Conservation (phyloP, 1,284 basidiomycete genomes). For the Ustilago shanxiensis region DNA sequence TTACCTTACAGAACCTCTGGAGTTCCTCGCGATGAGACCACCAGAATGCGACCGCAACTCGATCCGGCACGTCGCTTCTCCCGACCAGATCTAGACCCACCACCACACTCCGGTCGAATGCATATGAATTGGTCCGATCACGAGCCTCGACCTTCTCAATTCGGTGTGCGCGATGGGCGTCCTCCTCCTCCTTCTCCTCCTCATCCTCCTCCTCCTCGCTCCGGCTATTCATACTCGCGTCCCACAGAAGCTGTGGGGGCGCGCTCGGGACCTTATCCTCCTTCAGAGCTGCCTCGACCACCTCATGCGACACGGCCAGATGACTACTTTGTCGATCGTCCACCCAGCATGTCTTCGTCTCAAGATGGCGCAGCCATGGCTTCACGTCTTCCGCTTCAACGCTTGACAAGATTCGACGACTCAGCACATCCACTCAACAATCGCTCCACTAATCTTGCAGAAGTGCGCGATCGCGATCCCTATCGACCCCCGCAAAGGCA, state of each 20-base stretch:
- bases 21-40: conserved; percentile 16
- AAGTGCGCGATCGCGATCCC: conserved; percentile 29
- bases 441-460: conserved; percentile 5
- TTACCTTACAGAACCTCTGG: conserved; percentile 8
- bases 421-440: conserved; percentile 3
- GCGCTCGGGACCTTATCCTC: conserved; percentile 21
- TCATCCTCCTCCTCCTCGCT: conserved; percentile 9
- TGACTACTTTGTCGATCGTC: conserved; percentile 29
- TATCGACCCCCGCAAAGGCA: conserved; percentile 17
- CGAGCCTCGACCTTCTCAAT: conserved; percentile 6
- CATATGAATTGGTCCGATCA: conserved; percentile 22
- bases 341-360: neutral
- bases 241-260: conserved; percentile 2
- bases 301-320: conserved; percentile 25
- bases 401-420: conserved; percentile 11
- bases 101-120: neutral
- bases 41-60: conserved; percentile 19
- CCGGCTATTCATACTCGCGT: conserved; percentile 10
- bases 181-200: conserved; percentile 12
- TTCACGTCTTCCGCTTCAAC: conserved; percentile 20
- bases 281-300: conserved; percentile 30
- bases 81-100: conserved; percentile 21
- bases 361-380: conserved; percentile 13
- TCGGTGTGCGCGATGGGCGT: conserved; percentile 10
- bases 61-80: conserved; percentile 21